Conservation (phyloP, 2,329 filamentous ascomycete genomes). For the Bipolaris oryzae region DNA sequence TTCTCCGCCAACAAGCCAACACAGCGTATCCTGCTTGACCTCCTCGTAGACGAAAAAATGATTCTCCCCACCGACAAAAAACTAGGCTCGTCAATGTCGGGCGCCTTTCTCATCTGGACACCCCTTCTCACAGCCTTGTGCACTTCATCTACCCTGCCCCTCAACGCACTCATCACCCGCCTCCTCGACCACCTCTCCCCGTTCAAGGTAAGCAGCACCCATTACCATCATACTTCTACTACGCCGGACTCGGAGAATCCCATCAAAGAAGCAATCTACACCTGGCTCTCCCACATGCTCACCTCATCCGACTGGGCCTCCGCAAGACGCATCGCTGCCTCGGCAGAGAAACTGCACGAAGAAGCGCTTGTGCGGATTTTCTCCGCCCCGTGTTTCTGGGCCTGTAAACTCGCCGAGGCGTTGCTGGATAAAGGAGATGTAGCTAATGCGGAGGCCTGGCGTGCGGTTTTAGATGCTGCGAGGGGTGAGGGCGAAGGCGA, state of each 20-base stretch:
- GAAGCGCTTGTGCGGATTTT: slow-evolving; percentile 38
- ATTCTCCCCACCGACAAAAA: slow-evolving; percentile 47
- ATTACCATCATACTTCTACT: no score
- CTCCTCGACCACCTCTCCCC: slow-evolving; percentile 45
- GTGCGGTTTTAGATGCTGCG: slow-evolving; percentile 41
- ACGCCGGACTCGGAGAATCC: slow-evolving; percentile 28
- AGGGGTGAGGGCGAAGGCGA: slow-evolving; percentile 11
- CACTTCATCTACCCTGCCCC: slow-evolving; percentile 43
- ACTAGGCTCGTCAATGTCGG: slow-evolving; percentile 46
- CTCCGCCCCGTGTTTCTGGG: slow-evolving; percentile 47
- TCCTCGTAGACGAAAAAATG: slow-evolving; percentile 45
- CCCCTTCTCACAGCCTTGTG: slow-evolving; percentile 47
- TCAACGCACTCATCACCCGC: slow-evolving; percentile 41
- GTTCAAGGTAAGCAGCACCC: background rate
- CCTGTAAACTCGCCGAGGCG: slow-evolving; percentile 41
- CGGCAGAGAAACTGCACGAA: slow-evolving; percentile 10
- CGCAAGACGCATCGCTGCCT: slow-evolving; percentile 12
- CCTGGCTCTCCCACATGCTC: slow-evolving; percentile 59
- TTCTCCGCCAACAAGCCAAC: slow-evolving; percentile 9
- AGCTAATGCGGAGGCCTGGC: slow-evolving; percentile 21
- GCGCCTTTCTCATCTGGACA: slow-evolving; percentile 55
- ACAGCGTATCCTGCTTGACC: slow-evolving; percentile 15
- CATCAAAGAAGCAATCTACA: slow-evolving; percentile 52
- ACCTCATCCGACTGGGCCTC: slow-evolving; percentile 47
- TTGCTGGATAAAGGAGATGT: slow-evolving; percentile 37